A percentile compares a stretch with the other conserved stretches of the same genome.
These are phyloP conservation scores for Rossbeevera mucosa DNA, from an alignment of 768 basidiomycete species.

Conservation along the genomic window DNA sequence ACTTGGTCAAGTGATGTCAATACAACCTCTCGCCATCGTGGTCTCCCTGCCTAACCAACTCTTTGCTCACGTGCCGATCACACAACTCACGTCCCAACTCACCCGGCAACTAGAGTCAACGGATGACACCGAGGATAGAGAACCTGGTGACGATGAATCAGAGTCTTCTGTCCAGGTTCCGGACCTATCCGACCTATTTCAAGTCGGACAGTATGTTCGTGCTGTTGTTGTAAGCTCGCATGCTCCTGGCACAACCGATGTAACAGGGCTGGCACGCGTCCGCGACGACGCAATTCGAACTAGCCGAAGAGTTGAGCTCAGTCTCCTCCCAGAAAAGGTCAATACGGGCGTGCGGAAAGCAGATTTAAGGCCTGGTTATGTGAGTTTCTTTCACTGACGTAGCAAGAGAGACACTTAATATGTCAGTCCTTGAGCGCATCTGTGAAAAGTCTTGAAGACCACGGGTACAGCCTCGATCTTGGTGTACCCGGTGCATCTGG, in stretches of 20 bases:
- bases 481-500: constrained; percentile 76
- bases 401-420: constrained; percentile 1
- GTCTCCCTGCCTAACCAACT: constrained; percentile 96
- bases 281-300: constrained; percentile 64
- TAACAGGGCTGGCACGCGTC: constrained; percentile 52
- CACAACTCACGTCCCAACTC: constrained; percentile 78
- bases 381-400: constrained; percentile 38
- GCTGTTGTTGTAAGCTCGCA: constrained; percentile 69
- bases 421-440: constrained; percentile 67
- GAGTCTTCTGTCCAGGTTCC: constrained; percentile 42
- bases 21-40: constrained; percentile 85
- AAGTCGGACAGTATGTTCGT: constrained; percentile 81
- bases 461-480: constrained; percentile 87
- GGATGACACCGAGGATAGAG: constrained; percentile 45
- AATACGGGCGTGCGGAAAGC: constrained; percentile 74
- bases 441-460: constrained; percentile 85
- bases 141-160: constrained; percentile 43
- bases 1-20: constrained; percentile 78
- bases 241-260: constrained; percentile 59
- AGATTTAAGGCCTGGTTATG: constrained; percentile 73
- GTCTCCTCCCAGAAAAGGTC: constrained; percentile 76
- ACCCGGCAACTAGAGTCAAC: constrained; percentile 66
- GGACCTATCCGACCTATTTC: constrained; percentile 71
- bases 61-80: constrained; percentile 90
- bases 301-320: constrained; percentile 79